Evolutionary conservation across 106 monocot species (phyloP), one percentile per base, ranked within the genome.

Genomic region (Hemerocallis citrina): DNA sequence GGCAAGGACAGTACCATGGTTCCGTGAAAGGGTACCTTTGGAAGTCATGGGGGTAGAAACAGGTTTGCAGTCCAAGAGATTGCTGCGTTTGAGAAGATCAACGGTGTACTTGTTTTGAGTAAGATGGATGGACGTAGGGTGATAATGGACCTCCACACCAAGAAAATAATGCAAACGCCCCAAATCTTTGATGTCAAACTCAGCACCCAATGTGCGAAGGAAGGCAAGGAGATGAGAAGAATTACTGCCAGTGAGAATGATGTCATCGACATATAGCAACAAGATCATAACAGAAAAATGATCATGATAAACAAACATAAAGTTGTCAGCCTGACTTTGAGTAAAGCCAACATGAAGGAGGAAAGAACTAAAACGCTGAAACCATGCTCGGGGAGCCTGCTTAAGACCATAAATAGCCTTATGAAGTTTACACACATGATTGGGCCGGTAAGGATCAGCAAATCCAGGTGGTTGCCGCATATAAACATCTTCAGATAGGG

Each of bases 221-320:
- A 54, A 28, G 25, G 5, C 27, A 28, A 11, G 11, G 9, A 54
- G 25, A 24, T 2, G 30, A 14, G 7, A 2, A 12, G 2, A 6
- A 3, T 7, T 4, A 54, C 13, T 12, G 2, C 54, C 54, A 12
- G 52, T 52, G 22, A 27, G 23, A 14, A 52, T 52, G 17, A 52
- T 24, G 28, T 52, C 52, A 52, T 52, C 52, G 14, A 52, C 4
- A 24, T 52, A 52, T n/a, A n/a, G n/a, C n/a, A 29, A 52, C 52
- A 25, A 52, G 52, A 9, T n/a, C n/a, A n/a, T n/a, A n/a, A n/a
- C n/a, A 52, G 7, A 52, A 27, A 52, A 21, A 52, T 25, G 4
- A 49, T 41, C 13, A 41, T 41, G 7, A 7, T 8, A 41, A 8
- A 13, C 40, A 8, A 41, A 8, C 40, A 41, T 8, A 41, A 41